Conservation (phyloP, 2,329 filamentous ascomycete genomes). For the Penicillium sp. region DNA sequence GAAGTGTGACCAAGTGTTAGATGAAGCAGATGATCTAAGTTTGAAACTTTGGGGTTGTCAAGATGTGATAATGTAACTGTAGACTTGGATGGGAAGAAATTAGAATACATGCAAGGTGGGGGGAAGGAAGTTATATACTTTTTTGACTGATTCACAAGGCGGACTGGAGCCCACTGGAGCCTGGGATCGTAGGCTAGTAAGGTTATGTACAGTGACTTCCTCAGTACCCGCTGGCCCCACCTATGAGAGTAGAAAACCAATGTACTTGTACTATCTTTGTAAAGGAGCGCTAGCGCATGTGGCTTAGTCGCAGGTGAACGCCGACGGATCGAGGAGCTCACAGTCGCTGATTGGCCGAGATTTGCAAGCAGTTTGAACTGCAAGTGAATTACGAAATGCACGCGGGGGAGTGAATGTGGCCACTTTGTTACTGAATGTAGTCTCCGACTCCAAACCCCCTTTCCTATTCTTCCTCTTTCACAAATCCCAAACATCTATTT, state of each 20-base stretch:
- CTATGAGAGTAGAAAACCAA: background rate
- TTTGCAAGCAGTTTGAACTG: background rate
- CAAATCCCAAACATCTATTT: background rate
- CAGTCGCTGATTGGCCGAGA: constrained; percentile 13
- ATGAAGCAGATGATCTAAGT: background rate
- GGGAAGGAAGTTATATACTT: constrained; percentile 9
- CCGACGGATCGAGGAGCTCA: background rate
- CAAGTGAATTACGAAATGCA: background rate
- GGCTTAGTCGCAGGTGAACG: constrained; percentile 10
- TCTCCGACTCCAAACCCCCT: background rate
- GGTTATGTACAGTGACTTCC: background rate
- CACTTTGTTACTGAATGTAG: background rate
- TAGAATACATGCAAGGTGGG: background rate
- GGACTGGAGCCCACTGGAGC: constrained; percentile 15
- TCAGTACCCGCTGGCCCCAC: constrained; percentile 8
- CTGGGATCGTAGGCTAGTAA: constrained; percentile 9
- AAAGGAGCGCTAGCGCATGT: constrained; percentile 5
- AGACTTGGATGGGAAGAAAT: background rate
- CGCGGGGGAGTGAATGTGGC: background rate
- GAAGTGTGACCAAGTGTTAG: background rate
- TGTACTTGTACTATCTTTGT: background rate
- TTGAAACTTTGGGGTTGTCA: background rate
- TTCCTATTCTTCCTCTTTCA: background rate
- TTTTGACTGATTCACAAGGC: constrained; percentile 4
- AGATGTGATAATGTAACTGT: background rate